A percentile compares a stretch with the other conserved stretches of the same genome.
Evolutionary conservation across 495 filamentous ascomycete species (phyloP).

Genomic region (Aspergillus mulundensis): DNA sequence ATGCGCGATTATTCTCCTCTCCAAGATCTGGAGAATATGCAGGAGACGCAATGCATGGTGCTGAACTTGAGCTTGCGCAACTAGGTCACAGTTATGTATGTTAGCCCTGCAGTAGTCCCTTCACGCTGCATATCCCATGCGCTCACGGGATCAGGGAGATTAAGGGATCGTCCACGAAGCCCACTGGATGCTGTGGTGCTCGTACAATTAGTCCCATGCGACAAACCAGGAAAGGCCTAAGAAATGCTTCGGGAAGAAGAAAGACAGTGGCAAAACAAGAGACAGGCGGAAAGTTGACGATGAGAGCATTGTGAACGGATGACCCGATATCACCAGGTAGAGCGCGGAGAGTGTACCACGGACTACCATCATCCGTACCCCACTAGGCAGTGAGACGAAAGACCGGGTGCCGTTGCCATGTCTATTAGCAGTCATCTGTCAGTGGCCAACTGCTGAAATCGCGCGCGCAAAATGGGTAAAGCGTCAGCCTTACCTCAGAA

Average conservation of each 20-base stretch:
- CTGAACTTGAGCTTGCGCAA: not conserved
- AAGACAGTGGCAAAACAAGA: not conserved
- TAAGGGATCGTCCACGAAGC: not conserved
- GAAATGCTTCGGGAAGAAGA: too few relatives aligned
- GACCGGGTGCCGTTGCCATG: not conserved
- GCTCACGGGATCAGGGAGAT: not conserved
- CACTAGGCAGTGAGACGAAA: not conserved
- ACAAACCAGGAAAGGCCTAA: too few relatives aligned
- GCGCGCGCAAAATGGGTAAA: not conserved
- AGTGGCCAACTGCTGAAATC: not conserved
- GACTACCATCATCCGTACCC: not conserved
- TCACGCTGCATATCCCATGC: not conserved
- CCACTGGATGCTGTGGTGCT: not conserved
- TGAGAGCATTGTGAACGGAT: not conserved
- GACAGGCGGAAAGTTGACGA: not conserved
- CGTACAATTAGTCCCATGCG: too few relatives aligned
- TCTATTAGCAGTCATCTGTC: not conserved
- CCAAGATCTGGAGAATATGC: not conserved
- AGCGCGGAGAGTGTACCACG: not conserved
- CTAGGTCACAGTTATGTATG: not conserved
- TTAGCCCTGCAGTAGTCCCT: not conserved
- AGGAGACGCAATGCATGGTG: not conserved
- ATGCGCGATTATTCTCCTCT: not conserved
- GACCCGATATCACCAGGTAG: not conserved
- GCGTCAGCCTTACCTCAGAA: not conserved